Evolutionary conservation across 768 basidiomycete species (phyloP), one percentile per base, ranked within the genome.

Genomic region (Termitomyces sp.): DNA sequence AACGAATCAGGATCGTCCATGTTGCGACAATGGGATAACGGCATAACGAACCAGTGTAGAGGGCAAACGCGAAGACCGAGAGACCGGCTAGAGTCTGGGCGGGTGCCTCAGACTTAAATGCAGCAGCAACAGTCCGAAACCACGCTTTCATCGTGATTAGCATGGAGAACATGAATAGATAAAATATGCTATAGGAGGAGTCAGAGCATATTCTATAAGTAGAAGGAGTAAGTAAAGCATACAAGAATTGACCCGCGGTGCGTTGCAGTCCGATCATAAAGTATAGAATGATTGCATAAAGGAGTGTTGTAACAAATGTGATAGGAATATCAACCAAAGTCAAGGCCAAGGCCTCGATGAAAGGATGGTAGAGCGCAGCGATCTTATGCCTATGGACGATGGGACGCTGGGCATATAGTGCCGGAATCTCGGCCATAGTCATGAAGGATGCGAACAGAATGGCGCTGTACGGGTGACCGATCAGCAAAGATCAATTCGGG

Each of bases 121-220:
- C 76, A 0, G 87, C 83, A 0, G 85, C 85, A 8, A 89, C 62
- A 0, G 77, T 76, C 19, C 91, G 78, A 79, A 92, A 95, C 77
- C 86, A 85, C 0, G 83, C 84, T 68, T 87, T 87, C 81, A 92
- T 87, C 12, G 85, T 71, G 32, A 91, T 57, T 25, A 85, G 79
- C 53, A 85, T 78, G 5, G 77, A 69, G 48, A 83, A 76, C 9
- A 83, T 62, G 58, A 85, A 80, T 23, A 90, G 66, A 66, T 82
- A 77, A 68, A 81, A 84, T 23, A 77, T 81, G 66, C 86, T 87
- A 56, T 4, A 32, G 11, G 45, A n/a, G 23, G 32, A 17, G 19
- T 40, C 47, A 32, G 45, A 57, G 65, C 51, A 44, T 5, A n/a
- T 23, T 19, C 44, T 23, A 23, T 27, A 2, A 31, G 21, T 10